Percentiles rank a stretch among this genome's conserved stretches.
phyloP scores from a whole-genome alignment of 768 basidiomycete genomes.

The Russula dissimulans region DNA sequence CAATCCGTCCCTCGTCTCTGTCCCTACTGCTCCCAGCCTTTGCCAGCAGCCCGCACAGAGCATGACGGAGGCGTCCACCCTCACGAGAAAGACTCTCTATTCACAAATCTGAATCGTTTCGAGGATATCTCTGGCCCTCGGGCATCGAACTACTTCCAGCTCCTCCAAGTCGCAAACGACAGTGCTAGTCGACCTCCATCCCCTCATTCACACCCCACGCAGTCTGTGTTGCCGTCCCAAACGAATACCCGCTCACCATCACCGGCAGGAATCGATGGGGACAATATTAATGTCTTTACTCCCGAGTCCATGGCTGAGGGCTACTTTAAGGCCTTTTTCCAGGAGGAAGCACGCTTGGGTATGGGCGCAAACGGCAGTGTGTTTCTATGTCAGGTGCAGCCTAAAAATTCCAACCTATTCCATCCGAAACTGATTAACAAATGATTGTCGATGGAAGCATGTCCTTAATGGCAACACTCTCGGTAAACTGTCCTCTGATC shows the following conservation, averaged over 20 bases:
- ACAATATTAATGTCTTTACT: conserved; percentile 36
- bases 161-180: conserved; percentile 67
- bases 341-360: conserved; percentile 79
- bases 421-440: neutral
- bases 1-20: conserved; percentile 31
- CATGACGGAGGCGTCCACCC: conserved; percentile 25
- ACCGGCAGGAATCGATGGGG: neutral
- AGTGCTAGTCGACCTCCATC: conserved; percentile 42
- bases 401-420: neutral
- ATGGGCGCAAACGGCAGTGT: conserved; percentile 96
- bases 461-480: conserved; percentile 80
- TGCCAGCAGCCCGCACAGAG: conserved; percentile 32
- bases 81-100: conserved; percentile 24
- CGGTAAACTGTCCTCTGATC: conserved; percentile 35
- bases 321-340: conserved; percentile 89
- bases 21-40: conserved; percentile 64
- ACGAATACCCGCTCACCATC: conserved; percentile 24
- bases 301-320: conserved; percentile 79
- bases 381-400: conserved; percentile 70
- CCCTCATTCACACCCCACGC: conserved; percentile 28
- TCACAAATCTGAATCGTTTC: conserved; percentile 7
- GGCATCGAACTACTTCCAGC: conserved; percentile 72
- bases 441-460: conserved; percentile 39
- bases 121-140: conserved; percentile 31
- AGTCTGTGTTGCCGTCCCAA: conserved; percentile 20